A percentile compares a stretch with the other conserved stretches of the same genome.
Evolutionary conservation across 1,284 basidiomycete species (phyloP).

Genomic region (Meira miltonrushii): DNA sequence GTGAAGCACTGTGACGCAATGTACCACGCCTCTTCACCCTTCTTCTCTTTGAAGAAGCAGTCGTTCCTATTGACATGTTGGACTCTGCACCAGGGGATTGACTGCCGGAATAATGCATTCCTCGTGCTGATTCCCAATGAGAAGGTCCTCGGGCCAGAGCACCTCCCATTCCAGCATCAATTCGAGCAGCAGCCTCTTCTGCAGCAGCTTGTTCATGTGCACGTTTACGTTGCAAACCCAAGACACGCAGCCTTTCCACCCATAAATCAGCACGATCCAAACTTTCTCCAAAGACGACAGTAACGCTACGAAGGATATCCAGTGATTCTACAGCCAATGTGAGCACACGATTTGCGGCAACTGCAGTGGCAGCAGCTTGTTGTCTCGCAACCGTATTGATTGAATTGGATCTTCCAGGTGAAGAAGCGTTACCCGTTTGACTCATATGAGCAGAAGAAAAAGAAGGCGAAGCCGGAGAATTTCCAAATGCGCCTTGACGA

Average conservation of each 20-base stretch:
- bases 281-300: slow-evolving; percentile 77
- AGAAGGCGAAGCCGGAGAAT: slow-evolving; percentile 36
- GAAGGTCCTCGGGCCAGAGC: background rate
- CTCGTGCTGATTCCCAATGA: slow-evolving; percentile 14
- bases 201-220: slow-evolving; percentile 28
- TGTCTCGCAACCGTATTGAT: slow-evolving; percentile 4
- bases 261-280: slow-evolving; percentile 80
- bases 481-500: slow-evolving; percentile 30
- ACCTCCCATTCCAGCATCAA: slow-evolving; percentile 12
- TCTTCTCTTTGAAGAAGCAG: slow-evolving; percentile 13
- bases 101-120: slow-evolving; percentile 8
- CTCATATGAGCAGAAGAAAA: slow-evolving; percentile 38
- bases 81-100: slow-evolving; percentile 12
- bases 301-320: slow-evolving; percentile 83
- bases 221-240: slow-evolving; percentile 40
- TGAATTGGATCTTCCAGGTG: slow-evolving; percentile 9
- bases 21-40: background rate
- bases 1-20: background rate
- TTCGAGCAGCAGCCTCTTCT: slow-evolving; percentile 13
- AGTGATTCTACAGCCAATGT: slow-evolving; percentile 81
- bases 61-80: slow-evolving; percentile 10
- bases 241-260: slow-evolving; percentile 55
- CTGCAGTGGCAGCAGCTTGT: slow-evolving; percentile 36
- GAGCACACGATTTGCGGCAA: slow-evolving; percentile 73
- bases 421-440: slow-evolving; percentile 20